These are phyloP conservation scores for Talaromyces wortmannii DNA, from an alignment of 495 filamentous ascomycete species.

Conservation along the genomic window DNA sequence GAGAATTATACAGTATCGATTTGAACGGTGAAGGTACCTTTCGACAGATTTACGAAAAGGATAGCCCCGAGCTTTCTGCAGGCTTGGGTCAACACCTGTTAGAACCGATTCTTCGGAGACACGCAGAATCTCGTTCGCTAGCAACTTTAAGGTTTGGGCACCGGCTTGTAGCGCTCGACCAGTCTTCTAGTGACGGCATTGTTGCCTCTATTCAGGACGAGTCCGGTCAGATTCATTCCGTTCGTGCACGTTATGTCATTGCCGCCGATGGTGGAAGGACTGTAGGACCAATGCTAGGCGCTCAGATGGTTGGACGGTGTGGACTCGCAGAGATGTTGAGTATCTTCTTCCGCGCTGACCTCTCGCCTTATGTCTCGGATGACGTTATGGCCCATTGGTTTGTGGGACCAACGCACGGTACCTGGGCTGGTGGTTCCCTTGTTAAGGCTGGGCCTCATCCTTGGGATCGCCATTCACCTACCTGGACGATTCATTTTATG, in stretches of 20 bases:
- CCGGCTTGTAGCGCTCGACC: background rate
- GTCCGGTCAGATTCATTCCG: background rate
- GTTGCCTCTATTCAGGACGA: background rate
- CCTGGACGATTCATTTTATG: background rate
- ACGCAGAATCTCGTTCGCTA: background rate
- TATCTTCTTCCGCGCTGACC: background rate
- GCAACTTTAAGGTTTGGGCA: background rate
- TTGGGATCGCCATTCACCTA: background rate
- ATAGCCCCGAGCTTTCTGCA: background rate
- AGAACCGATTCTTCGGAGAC: background rate
- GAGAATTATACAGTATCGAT: background rate
- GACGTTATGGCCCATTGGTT: background rate
- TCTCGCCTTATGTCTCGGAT: background rate
- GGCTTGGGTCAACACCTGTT: background rate
- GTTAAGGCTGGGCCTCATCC: background rate
- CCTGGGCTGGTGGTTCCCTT: background rate
- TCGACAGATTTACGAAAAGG: background rate
- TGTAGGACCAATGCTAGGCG: conserved; percentile 7
- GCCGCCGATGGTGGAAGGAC: conserved; percentile 4
- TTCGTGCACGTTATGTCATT: conserved; percentile 5
- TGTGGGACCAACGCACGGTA: background rate
- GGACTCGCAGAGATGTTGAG: background rate
- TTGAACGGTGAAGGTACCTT: background rate
- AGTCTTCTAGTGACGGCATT: background rate
- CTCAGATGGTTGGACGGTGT: conserved; percentile 7